phyloP scores from a whole-genome alignment of 441 rosid species.

The Hura crepitans region DNA sequence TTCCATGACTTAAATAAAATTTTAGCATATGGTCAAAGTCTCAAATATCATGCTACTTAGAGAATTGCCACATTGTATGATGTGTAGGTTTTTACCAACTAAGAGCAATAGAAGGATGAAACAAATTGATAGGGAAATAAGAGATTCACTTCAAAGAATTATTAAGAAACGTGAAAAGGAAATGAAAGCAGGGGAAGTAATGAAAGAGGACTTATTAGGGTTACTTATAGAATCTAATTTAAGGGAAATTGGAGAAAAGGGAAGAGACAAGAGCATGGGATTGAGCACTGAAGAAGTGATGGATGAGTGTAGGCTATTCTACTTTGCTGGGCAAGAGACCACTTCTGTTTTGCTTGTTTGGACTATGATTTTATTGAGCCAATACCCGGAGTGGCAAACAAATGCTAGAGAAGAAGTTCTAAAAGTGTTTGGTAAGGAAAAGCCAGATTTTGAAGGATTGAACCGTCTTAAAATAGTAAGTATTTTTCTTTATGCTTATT shows the following conservation, averaged over 20 bases:
- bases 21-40: too few relatives aligned
- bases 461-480: constrained; percentile 32
- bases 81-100: constrained; percentile 32
- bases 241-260: constrained; percentile 11
- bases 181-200: neutral
- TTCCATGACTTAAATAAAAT: too few relatives aligned
- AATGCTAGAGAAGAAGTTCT: constrained; percentile 28
- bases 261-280: constrained; percentile 13
- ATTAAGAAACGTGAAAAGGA: constrained; percentile 14
- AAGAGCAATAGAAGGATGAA: constrained; percentile 23
- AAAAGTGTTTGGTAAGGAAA: constrained; percentile 13
- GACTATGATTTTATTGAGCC: constrained; percentile 23
- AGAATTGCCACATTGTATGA: too few relatives aligned
- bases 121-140: constrained; percentile 22
- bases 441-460: constrained; percentile 25
- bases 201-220: constrained; percentile 14
- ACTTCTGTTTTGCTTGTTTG: constrained; percentile 29
- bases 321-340: constrained; percentile 34
- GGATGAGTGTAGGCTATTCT: constrained; percentile 29
- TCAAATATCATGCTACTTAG: too few relatives aligned
- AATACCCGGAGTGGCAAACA: constrained; percentile 23
- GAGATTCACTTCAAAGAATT: constrained; percentile 7
- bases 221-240: constrained; percentile 18
- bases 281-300: constrained; percentile 18
- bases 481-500: neutral